Base-by-base conservation (phyloP, 2,329 filamentous ascomycete genomes). In the Zasmidium citrigriseum region DNA sequence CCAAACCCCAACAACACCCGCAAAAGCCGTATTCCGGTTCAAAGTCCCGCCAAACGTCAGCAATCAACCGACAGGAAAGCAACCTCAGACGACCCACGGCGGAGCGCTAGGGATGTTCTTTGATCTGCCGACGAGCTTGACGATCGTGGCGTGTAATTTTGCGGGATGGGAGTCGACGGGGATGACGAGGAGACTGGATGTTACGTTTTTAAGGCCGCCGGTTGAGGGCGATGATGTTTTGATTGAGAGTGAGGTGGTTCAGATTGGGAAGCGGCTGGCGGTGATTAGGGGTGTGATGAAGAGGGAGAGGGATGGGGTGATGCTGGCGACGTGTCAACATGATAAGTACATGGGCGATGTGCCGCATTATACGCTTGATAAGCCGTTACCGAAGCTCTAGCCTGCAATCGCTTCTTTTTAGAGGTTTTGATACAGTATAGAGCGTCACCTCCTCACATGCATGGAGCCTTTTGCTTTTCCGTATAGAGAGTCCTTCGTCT, bases 21-120 rank as follows among this genome's bases (percentile, higher is more conserved):
- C 64, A 1, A 58, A 57, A 34, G 61, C 62, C 16, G 50, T 51
- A 7, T 60, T 62, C 46, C 20, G 12, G 18, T 56, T 63, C 57
- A 59, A 50, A 23, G 57, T 65, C 22, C 64, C 64, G 3, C 50
- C 53, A 7, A 57, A 45, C 18, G 62, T 62, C 38, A 51, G 49
- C 44, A 65, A 65, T 41, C 60, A 60, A 44, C 63, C 63, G 5
- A 38, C 34, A 22, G 55, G 48, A 21, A 52, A 41, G 52, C 18
- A 41, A 14, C 55, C 29, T 4, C 55, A 58, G 38, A 61, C 60
- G 12, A 64, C 59, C 10, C 65, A 68, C 49, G 64, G 65, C 18
- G 82, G 82, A 10, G 81, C 80, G 2, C 79, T 80, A 0, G 78
- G 79, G 0, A 72, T 82, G 16, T 79, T 83, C 51, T 83, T 83